These are phyloP conservation scores for Plantago elongata DNA, from an alignment of 257 asterid species.

Conservation along the genomic window DNA sequence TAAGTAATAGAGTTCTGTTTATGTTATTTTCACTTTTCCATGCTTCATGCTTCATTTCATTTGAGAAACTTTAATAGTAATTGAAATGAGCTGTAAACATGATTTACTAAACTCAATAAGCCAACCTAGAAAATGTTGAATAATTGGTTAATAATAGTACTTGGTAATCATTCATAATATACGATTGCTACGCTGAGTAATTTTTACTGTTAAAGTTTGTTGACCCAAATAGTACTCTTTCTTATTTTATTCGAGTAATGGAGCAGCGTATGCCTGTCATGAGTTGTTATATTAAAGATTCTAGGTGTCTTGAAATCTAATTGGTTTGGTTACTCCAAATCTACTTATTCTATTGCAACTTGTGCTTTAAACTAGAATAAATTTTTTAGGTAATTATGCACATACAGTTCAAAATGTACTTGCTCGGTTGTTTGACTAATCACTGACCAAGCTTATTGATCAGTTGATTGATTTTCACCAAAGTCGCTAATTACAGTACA, in stretches of 20 bases:
- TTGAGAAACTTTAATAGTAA: neutral
- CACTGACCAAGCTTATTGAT: too few relatives aligned
- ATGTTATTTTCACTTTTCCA: neutral
- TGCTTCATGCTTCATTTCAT: neutral
- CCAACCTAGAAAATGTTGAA: neutral
- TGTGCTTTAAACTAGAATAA: neutral
- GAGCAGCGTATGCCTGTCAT: constrained; percentile 9
- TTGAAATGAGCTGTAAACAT: neutral
- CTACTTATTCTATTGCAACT: constrained; percentile 15
- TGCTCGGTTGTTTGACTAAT: too few relatives aligned
- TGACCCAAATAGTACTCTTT: neutral
- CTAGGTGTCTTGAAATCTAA: neutral
- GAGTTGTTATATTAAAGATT: neutral
- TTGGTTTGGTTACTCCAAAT: constrained; percentile 3
- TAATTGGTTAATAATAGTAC: too few relatives aligned
- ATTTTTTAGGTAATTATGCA: too few relatives aligned
- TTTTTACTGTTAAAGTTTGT: too few relatives aligned
- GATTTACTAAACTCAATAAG: neutral
- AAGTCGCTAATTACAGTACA: too few relatives aligned
- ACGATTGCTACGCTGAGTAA: too few relatives aligned
- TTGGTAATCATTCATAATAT: too few relatives aligned
- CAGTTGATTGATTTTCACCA: too few relatives aligned
- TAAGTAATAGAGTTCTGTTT: neutral
- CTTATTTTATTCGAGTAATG: neutral
- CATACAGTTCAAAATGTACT: too few relatives aligned